A percentile compares a stretch with the other conserved stretches of the same genome.
phyloP scores from a whole-genome alignment of 2,329 filamentous ascomycete species.

The Calcarisporium arbuscula region DNA sequence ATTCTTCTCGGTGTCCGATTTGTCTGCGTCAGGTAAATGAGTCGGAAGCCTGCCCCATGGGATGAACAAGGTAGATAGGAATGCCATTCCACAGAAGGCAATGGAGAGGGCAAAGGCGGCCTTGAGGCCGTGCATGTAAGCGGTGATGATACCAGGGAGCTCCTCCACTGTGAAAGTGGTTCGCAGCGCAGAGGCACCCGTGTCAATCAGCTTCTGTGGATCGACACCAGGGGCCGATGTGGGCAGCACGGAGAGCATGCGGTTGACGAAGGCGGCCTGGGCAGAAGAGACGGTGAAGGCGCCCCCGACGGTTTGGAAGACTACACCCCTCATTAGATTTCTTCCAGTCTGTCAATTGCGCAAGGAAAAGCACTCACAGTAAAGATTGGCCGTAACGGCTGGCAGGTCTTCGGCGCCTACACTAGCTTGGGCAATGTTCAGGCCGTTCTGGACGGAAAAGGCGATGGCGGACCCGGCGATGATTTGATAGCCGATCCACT shows the following conservation, averaged over 20 bases:
- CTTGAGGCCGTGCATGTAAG: constrained; percentile 54
- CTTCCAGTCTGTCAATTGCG: too few species aligned
- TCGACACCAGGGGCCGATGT: constrained; percentile 22
- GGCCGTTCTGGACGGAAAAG: constrained; percentile 35
- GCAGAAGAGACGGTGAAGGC: constrained; percentile 34
- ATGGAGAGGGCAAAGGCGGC: constrained; percentile 48
- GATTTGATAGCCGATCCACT: constrained; percentile 23
- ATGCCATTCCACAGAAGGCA: constrained; percentile 15
- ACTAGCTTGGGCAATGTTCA: constrained; percentile 31
- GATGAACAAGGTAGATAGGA: too few species aligned
- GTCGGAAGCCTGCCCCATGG: too few species aligned
- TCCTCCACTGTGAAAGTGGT: constrained; percentile 34
- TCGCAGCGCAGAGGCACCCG: constrained; percentile 44
- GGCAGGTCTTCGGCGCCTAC: constrained; percentile 1
- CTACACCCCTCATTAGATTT: too few species aligned
- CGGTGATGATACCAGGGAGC: constrained; percentile 42
- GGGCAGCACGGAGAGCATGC: constrained; percentile 20
- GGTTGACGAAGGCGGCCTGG: constrained; percentile 31
- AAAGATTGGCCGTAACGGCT: constrained; percentile 4
- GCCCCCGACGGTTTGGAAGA: constrained; percentile 37
- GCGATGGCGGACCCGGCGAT: constrained; percentile 39
- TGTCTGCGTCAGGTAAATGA: too few species aligned
- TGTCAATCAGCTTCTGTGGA: constrained; percentile 20
- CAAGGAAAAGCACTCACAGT: neutral
- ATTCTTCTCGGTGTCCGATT: too few species aligned